Evolutionary conservation across 129 eudicot species (phyloP).

Genomic region (Apium graveolens): DNA sequence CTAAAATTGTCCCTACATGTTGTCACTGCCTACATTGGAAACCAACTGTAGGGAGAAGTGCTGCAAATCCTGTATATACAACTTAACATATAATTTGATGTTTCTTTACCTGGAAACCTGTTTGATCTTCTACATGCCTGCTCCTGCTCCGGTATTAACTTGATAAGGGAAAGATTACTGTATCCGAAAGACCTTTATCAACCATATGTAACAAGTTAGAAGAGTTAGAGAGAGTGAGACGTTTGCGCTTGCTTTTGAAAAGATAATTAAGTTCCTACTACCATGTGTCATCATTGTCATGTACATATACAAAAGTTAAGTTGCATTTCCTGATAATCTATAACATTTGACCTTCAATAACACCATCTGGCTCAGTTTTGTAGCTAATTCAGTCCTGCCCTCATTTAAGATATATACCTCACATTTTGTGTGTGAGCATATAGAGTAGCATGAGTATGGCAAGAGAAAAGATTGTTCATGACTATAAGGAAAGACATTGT

Average conservation of each 20-base stretch:
- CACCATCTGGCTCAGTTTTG: constrained; percentile 11
- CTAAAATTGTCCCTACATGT: not conserved
- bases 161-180: not conserved
- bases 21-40: not conserved
- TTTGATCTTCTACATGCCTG: not conserved
- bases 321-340: constrained; percentile 26
- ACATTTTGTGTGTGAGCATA: constrained; percentile 12
- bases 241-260: constrained; percentile 1
- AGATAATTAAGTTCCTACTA: constrained; percentile 8
- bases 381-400: not conserved
- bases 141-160: constrained; percentile 1
- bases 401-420: not conserved
- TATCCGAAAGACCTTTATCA: not conserved
- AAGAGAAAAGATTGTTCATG: constrained; percentile 4
- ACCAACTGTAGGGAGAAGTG: not conserved
- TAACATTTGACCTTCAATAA: constrained; percentile 21
- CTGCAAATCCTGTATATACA: not conserved
- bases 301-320: constrained; percentile 33
- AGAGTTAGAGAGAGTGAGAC: not conserved
- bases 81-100: not conserved
- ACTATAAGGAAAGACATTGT: constrained; percentile 56
- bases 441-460: constrained; percentile 12
- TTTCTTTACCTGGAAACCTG: not conserved
- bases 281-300: constrained; percentile 22
- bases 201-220: not conserved